Conservation (phyloP, 2,329 filamentous ascomycete species). For the Cytospora chrysosperma region DNA sequence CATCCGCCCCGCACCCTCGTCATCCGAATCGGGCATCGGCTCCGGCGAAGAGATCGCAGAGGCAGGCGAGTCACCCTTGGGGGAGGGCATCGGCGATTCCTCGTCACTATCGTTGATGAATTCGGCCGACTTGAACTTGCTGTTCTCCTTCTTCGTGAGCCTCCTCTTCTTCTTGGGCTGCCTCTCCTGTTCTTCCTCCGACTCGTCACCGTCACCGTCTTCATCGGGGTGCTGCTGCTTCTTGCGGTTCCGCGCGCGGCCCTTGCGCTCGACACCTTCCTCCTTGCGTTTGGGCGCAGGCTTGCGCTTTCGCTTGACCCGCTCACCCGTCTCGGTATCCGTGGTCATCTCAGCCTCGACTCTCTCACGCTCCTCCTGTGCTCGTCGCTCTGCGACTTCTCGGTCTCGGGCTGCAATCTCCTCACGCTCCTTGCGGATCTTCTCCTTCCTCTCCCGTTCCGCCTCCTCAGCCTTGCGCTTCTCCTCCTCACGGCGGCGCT, state of each 20-base stretch:
- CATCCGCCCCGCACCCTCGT: slow-evolving; percentile 46
- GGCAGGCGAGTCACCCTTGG: slow-evolving; percentile 29
- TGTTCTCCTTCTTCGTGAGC: slow-evolving; percentile 50
- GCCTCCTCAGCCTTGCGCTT: slow-evolving; percentile 65
- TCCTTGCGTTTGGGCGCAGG: slow-evolving; percentile 35
- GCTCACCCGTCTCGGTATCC: slow-evolving; percentile 79
- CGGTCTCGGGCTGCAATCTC: slow-evolving; percentile 76
- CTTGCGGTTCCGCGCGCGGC: slow-evolving; percentile 51
- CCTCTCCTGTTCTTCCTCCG: slow-evolving; percentile 49
- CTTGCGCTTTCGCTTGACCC: slow-evolving; percentile 75
- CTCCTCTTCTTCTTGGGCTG: slow-evolving; percentile 63
- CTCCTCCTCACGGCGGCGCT: slow-evolving; percentile 74
- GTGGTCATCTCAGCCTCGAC: slow-evolving; percentile 78
- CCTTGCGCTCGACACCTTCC: slow-evolving; percentile 39
- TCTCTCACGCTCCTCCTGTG: slow-evolving; percentile 66
- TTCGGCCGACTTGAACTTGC: slow-evolving; percentile 84
- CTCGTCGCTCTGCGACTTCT: slow-evolving; percentile 66
- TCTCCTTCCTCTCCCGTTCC: slow-evolving; percentile 72
- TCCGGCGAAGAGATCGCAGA: slow-evolving; percentile 23
- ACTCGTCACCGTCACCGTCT: slow-evolving; percentile 47
- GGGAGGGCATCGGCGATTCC: slow-evolving; percentile 34
- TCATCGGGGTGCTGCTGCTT: slow-evolving; percentile 48
- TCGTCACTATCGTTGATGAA: slow-evolving; percentile 77
- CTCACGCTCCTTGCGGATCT: slow-evolving; percentile 83
- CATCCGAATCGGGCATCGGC: slow-evolving; percentile 31